Percentiles rank a stretch among this genome's conserved stretches.
These are phyloP conservation scores for Puccinellia tenuiflora DNA, from an alignment of 176 grass and related monocot genomes.

Conservation along the genomic window DNA sequence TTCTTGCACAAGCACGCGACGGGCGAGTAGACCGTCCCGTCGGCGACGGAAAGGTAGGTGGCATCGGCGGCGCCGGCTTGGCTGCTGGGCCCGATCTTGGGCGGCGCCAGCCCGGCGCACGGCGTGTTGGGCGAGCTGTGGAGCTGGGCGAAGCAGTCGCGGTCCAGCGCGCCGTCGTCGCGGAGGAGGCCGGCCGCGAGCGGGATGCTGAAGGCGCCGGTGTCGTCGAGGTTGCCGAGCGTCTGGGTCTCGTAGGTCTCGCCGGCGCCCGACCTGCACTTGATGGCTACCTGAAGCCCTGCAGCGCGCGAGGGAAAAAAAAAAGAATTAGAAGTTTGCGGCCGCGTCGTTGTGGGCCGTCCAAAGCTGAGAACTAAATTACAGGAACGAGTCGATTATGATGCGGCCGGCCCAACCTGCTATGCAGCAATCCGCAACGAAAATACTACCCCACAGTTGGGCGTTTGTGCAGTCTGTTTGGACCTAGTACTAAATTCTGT, in stretches of 20 bases:
- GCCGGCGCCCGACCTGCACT: constrained; percentile 40
- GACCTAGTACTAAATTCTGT: neutral
- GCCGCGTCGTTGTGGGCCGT: neutral
- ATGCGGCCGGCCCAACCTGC: neutral
- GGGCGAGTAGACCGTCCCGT: constrained; percentile 7
- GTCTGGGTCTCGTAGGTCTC: constrained; percentile 46
- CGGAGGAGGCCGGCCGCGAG: constrained; percentile 23
- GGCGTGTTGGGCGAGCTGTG: constrained; percentile 42
- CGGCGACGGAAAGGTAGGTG: constrained; percentile 28
- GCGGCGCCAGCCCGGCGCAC: constrained; percentile 41
- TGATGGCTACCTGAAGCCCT: constrained; percentile 53
- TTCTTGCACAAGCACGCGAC: constrained; percentile 41
- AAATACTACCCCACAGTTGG: neutral
- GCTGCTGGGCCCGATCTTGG: constrained; percentile 27
- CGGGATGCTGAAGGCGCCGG: constrained; percentile 43
- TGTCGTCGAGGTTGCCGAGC: constrained; percentile 32
- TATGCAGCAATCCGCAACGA: neutral
- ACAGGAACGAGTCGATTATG: neutral
- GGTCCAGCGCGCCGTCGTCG: constrained; percentile 31
- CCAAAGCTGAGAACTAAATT: neutral
- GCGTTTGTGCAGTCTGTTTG: neutral
- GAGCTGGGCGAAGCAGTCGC: constrained; percentile 60
- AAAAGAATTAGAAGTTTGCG: neutral
- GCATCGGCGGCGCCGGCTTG: neutral
- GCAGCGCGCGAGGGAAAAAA: neutral